Evolutionary conservation across 2,329 filamentous ascomycete species (phyloP).

Genomic region (Aspergillus neotritici): DNA sequence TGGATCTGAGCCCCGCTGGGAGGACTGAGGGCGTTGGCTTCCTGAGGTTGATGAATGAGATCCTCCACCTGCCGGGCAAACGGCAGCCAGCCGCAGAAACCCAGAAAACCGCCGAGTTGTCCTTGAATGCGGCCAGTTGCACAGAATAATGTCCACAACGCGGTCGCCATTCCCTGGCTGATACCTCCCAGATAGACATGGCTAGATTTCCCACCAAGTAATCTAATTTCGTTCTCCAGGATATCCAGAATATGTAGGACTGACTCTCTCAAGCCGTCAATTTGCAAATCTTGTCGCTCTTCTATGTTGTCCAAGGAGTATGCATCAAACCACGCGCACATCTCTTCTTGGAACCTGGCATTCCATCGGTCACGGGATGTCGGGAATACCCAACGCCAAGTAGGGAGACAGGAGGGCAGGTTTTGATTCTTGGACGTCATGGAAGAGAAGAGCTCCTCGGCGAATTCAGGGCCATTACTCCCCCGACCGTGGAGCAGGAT

Average conservation of each 20-base stretch:
- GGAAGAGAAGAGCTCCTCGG: slow-evolving; percentile 41
- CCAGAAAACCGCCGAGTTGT: slow-evolving; percentile 43
- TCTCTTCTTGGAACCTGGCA: slow-evolving; percentile 42
- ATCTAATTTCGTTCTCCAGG: slow-evolving; percentile 32
- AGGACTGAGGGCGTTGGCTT: no score
- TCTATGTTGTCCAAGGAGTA: slow-evolving; percentile 37
- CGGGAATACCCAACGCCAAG: slow-evolving; percentile 45
- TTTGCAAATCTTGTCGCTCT: slow-evolving; percentile 33
- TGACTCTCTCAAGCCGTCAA: slow-evolving; percentile 38
- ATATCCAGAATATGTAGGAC: slow-evolving; percentile 31
- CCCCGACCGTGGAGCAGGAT: slow-evolving; percentile 49
- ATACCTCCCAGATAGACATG: slow-evolving; percentile 43
- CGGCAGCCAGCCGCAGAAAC: slow-evolving; percentile 49
- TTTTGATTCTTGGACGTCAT: slow-evolving; percentile 25
- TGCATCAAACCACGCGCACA: slow-evolving; percentile 47
- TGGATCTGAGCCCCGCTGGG: not conserved
- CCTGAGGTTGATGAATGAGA: slow-evolving; percentile 12
- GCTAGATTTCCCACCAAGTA: slow-evolving; percentile 22
- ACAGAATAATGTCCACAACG: slow-evolving; percentile 36
- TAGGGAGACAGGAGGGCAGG: slow-evolving; percentile 28
- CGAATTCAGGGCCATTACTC: slow-evolving; percentile 44
- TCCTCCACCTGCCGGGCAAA: slow-evolving; percentile 35
- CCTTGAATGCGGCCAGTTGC: slow-evolving; percentile 11
- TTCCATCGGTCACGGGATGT: slow-evolving; percentile 36
- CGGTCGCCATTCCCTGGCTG: slow-evolving; percentile 46